Percentiles rank a stretch among this genome's conserved stretches.
These are phyloP conservation scores for Botrytis galanthina DNA, from an alignment of 2,329 filamentous ascomycete genomes.

Conservation along the genomic window DNA sequence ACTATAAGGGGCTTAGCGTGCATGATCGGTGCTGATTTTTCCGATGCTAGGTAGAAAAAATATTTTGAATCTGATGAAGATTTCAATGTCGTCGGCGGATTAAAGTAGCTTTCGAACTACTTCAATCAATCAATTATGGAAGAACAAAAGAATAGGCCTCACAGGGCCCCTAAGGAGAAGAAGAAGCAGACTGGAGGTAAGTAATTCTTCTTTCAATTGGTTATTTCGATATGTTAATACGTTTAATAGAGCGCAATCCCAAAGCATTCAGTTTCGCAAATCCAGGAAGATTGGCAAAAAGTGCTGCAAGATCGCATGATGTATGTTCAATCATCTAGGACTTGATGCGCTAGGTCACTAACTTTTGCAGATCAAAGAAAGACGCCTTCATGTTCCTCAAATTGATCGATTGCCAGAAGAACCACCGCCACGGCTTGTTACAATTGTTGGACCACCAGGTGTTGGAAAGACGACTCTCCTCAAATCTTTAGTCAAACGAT, in stretches of 20 bases:
- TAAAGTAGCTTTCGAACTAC: constrained; percentile 1
- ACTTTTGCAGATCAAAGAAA: constrained; percentile 75
- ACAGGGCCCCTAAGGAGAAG: constrained; percentile 86
- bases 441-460: constrained; percentile 91
- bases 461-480: constrained; percentile 94
- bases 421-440: constrained; percentile 86
- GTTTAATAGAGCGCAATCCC: constrained; percentile 37
- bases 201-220: constrained; percentile 23
- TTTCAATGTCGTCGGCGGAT: constrained; percentile 13
- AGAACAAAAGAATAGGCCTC: constrained; percentile 79
- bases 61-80: constrained; percentile 6
- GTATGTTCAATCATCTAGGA: constrained; percentile 39
- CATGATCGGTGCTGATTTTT: constrained; percentile 2
- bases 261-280: constrained; percentile 42
- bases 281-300: constrained; percentile 39
- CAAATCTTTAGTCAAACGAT: constrained; percentile 89
- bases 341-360: constrained; percentile 14
- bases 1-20: not conserved
- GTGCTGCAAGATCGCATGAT: constrained; percentile 53
- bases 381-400: constrained; percentile 91
- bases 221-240: constrained; percentile 17
- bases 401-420: constrained; percentile 95
- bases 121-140: constrained; percentile 56
- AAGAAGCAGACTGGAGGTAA: constrained; percentile 68
- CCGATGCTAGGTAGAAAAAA: constrained; percentile 4